Conservation (phyloP, 148 eudicot genomes). For the Oxyria digyna region DNA sequence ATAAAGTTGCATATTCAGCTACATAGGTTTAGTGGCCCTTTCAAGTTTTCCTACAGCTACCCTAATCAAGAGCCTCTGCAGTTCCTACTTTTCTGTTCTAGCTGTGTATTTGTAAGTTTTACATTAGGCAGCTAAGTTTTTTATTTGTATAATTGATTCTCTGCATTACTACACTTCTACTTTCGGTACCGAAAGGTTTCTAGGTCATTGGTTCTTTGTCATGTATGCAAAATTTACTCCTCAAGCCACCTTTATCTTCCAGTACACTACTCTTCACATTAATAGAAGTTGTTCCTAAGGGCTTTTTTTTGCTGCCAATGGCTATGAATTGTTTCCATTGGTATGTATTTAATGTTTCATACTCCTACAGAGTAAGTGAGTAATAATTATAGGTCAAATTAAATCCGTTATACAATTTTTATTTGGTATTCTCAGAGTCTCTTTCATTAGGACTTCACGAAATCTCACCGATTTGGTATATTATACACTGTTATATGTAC, state of each 20-base stretch:
- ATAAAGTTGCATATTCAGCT: neutral
- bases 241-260: neutral
- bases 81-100: neutral
- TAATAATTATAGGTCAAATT: neutral
- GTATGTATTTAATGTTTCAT: neutral
- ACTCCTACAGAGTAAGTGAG: neutral
- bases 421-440: neutral
- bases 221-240: neutral
- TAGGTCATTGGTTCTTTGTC: neutral
- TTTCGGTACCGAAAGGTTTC: neutral
- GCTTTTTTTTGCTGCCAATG: neutral
- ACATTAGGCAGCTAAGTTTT: neutral
- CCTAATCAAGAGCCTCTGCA: neutral
- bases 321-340: neutral
- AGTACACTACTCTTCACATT: neutral
- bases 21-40: neutral
- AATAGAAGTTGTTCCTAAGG: neutral
- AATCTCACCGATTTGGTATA: neutral
- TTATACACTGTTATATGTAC: neutral
- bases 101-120: neutral
- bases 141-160: neutral
- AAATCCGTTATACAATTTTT: neutral
- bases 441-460: neutral
- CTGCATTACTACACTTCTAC: neutral
- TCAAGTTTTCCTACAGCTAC: neutral